Conservation (phyloP, 371 early-diverging fungal genomes). For the Mortierella sp. region DNA sequence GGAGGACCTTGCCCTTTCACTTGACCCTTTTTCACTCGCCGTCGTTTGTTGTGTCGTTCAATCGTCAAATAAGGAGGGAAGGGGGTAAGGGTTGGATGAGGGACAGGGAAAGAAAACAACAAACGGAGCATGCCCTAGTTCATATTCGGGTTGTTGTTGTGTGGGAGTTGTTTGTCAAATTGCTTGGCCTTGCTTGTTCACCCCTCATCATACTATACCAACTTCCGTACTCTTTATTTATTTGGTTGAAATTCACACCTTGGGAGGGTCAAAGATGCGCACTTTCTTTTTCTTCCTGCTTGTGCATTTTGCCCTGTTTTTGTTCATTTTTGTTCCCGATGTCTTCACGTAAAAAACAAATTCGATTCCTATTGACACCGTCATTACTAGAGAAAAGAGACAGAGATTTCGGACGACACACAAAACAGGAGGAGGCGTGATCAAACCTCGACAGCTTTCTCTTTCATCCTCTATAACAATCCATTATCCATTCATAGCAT, state of each 20-base stretch:
- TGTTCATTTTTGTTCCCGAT: not conserved
- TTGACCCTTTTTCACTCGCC: conserved; percentile 6
- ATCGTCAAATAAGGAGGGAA: not conserved
- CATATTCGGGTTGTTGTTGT: not conserved
- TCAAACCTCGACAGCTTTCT: not conserved
- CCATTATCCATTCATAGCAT: not conserved
- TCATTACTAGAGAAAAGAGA: not conserved
- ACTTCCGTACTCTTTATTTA: not conserved
- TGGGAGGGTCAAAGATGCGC: not conserved
- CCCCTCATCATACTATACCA: not conserved
- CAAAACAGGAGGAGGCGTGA: not conserved
- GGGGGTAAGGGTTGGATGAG: not conserved
- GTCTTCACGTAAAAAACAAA: not conserved
- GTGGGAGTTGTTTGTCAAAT: not conserved
- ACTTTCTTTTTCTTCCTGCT: not conserved
- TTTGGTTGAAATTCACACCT: not conserved
- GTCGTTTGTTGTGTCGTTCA: not conserved
- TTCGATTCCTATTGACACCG: not conserved
- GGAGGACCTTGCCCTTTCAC: conserved; percentile 25
- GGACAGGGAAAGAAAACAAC: not conserved
- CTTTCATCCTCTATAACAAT: not conserved
- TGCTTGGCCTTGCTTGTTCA: not conserved
- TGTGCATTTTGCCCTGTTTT: not conserved
- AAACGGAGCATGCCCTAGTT: not conserved
- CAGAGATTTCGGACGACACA: not conserved